Evolutionary conservation across 2,329 filamentous ascomycete species (phyloP).

Genomic region (Penicillium polonicum): DNA sequence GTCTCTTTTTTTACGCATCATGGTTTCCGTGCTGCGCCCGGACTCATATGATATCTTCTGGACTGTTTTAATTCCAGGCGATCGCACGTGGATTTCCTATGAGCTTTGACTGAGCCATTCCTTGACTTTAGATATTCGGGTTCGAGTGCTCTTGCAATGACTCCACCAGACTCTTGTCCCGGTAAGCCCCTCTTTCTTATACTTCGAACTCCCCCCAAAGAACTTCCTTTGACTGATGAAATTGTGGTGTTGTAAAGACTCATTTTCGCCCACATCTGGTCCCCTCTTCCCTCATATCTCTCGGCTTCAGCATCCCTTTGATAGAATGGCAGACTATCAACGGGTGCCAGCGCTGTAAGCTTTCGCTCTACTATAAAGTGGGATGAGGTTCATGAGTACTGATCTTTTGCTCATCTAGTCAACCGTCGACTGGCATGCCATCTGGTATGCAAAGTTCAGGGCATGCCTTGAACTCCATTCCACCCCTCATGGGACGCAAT

Average conservation of each 20-base stretch:
- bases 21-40: conserved; percentile 14
- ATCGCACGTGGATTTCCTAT: conserved; percentile 9
- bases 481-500: conserved; percentile 40
- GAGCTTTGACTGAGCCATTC: conserved; percentile 26
- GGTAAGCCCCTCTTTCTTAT: conserved; percentile 46
- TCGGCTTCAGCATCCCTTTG: conserved; percentile 33
- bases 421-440: conserved; percentile 50
- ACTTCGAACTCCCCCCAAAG: not conserved
- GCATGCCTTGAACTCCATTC: conserved; percentile 28
- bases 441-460: conserved; percentile 34
- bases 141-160: conserved; percentile 51
- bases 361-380: not conserved
- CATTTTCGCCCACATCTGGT: conserved; percentile 33
- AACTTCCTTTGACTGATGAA: conserved; percentile 18
- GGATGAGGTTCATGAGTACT: conserved; percentile 7
- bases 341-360: conserved; percentile 44
- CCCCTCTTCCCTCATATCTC: conserved; percentile 36
- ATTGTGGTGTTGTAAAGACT: conserved; percentile 28
- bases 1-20: conserved; percentile 23
- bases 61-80: conserved; percentile 11
- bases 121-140: conserved; percentile 49
- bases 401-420: conserved; percentile 34
- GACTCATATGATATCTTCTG: conserved; percentile 10
- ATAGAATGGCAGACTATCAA: conserved; percentile 41
- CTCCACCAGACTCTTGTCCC: conserved; percentile 53